Evolutionary conservation across 2,329 filamentous ascomycete genomes (phyloP), one percentile per base, ranked within the genome.

Genomic region (Zalaria sp.): DNA sequence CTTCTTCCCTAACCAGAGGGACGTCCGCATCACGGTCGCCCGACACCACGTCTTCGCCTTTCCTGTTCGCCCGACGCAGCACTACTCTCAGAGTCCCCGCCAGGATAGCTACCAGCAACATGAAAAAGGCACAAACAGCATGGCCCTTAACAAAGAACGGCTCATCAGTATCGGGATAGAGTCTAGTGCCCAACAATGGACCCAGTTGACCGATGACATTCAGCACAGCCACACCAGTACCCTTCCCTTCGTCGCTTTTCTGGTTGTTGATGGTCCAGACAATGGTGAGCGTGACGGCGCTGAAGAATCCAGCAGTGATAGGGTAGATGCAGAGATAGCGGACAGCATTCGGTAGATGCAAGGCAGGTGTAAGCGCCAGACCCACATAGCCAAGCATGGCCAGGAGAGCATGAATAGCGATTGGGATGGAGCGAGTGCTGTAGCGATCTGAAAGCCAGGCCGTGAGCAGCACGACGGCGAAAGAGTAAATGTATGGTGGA

Each of bases 191-290:
- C 0, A 74, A 50, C 6, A 75, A 61, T 2, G 85, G 84, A 0
- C 85, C 85, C 48, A 79, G 80, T 62, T 93, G 85, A 1, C 85
- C 88, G 9, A 94, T 71, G 31, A 86, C 54, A 59, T 94, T 88
- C 54, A 95, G 60, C 28, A 94, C 68, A 1, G 82, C 84, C 53
- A 93, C 83, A 1, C 81, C 84, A 1, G 77, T 77, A 0, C 84
- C 84, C 49, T 83, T 81, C 5, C 77, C 74, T 40, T 73, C 75
- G 46, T 79, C 75, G 8, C 69, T 77, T 41, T 72, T 64, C 56
- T 91, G 83, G 59, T 93, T 94, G 56, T 93, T 93, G 54, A 94
- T 75, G 31, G 75, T 84, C 87, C 87, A 94, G 2, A 84, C 81
- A 43, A 94, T 83, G 50, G 88, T 81, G 28, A 93, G 71, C 0